These are phyloP conservation scores for Ensete ventricosum DNA, from an alignment of 176 grass and related monocot species.

Conservation along the genomic window DNA sequence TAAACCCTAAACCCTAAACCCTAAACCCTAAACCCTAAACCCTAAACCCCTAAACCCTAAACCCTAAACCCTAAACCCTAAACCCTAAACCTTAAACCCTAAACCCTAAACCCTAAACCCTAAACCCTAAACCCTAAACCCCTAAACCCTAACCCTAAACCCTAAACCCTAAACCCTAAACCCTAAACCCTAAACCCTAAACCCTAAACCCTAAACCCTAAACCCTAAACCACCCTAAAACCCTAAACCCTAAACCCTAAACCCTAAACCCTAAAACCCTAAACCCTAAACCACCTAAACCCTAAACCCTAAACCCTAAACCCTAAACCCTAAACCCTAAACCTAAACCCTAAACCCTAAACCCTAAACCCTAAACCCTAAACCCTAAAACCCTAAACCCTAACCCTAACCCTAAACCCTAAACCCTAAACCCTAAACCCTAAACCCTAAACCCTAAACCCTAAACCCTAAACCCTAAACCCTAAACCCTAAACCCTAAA, in stretches of 20 bases:
- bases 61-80: slow-evolving; percentile 25
- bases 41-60: slow-evolving; percentile 21
- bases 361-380: slow-evolving; percentile 3
- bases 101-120: slow-evolving; percentile 22
- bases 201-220: slow-evolving; percentile 9
- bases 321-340: slow-evolving; percentile 13
- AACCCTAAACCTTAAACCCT: slow-evolving; percentile 24
- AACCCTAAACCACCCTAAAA: slow-evolving; percentile 17
- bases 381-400: not conserved
- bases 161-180: slow-evolving; percentile 13
- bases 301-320: slow-evolving; percentile 14
- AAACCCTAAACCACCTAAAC: slow-evolving; percentile 3
- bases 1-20: slow-evolving; percentile 3
- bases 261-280: slow-evolving; percentile 9
- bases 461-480: slow-evolving; percentile 2
- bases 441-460: slow-evolving; percentile 5
- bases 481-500: slow-evolving; percentile 8
- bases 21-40: slow-evolving; percentile 14
- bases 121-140: slow-evolving; percentile 12
- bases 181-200: slow-evolving; percentile 10
- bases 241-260: slow-evolving; percentile 9
- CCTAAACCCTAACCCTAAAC: not conserved
- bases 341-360: slow-evolving; percentile 18
- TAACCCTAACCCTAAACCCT: not conserved
- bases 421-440: slow-evolving; percentile 6